Conservation (phyloP, 2,329 filamentous ascomycete species). For the Amauroascus verrucosus region DNA sequence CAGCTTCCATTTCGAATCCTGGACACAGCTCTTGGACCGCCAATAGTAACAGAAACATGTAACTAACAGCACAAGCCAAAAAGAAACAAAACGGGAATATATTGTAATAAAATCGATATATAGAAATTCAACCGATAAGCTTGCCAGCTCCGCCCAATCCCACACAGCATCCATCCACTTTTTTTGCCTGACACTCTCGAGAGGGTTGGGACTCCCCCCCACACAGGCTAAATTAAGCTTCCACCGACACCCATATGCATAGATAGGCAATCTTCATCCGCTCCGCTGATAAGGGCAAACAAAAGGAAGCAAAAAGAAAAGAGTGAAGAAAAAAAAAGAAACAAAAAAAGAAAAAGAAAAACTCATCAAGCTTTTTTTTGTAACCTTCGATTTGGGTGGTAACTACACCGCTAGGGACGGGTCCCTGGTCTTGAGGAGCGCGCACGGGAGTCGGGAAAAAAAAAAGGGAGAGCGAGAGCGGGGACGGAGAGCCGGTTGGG, state of each 20-base stretch:
- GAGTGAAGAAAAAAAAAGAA: no score
- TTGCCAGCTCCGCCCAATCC: no score
- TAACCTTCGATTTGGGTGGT: no score
- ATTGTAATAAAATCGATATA: no score
- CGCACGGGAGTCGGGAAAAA: constrained; percentile 4
- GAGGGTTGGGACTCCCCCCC: no score
- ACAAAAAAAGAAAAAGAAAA: neutral
- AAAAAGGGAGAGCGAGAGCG: neutral
- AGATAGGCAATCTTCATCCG: constrained; percentile 7
- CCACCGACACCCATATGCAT: constrained; percentile 2
- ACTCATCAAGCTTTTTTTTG: neutral
- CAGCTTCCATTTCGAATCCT: constrained; percentile 1
- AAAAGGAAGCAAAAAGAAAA: neutral
- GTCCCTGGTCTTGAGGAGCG: no score
- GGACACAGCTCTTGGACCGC: neutral
- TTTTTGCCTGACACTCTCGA: no score
- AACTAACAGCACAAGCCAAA: no score
- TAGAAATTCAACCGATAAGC: no score
- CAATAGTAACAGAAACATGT: neutral
- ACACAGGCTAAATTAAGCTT: constrained; percentile 2
- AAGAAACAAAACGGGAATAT: no score
- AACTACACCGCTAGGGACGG: no score
- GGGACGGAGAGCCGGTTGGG: neutral
- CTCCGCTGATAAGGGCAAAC: constrained; percentile 8
- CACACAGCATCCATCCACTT: no score